Base-by-base conservation (phyloP, 495 filamentous ascomycete species). In the Lepraria neglecta region DNA sequence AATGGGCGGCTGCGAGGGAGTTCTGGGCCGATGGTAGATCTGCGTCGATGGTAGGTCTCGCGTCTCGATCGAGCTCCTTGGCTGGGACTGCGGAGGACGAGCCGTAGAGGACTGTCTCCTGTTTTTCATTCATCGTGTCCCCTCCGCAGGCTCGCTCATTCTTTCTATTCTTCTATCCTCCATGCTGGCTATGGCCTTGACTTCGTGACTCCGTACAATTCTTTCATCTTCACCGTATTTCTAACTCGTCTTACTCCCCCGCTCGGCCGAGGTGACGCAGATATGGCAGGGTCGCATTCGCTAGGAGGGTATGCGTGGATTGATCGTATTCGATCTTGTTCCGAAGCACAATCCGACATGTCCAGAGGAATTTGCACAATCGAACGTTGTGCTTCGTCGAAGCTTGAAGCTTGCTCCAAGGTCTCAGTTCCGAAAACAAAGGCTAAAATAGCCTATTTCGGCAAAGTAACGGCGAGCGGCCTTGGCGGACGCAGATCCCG, bases 41-140 rank as follows among this genome's bases (percentile, higher is more conserved):
- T 11, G 51, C 51, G 30, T 33, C 51, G 51, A 54, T 54, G 51
- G 51, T 31, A 19, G 51, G 51, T 33, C 35, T 54, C 10, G 30
- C 30, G 28, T 54, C 51, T 54, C 51, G 51, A 19, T 54, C 31
- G 51, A 12, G 51, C 51, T 54, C 35, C 19, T 54, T n/a, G 51
- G 31, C 51, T 38, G 30, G 3, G 30, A 31, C 51, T 30, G 35
- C 30, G 15, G 30, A 54, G 51, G 15, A 33, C 11, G 51, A 35
- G 51, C 51, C n/a, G 30, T 33, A 15, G 31, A 35, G 15, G 15
- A 35, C 19, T 38, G 30, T 54, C 35, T 19, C 35, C 51, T 54
- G 30, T 17, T 24, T 4, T 30, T 17, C 35, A 17, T 51, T 11
- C 6, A 35, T 38, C 33, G 27, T 38, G 35, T 4, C 17, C 6